These are phyloP conservation scores for Trypanosoma cruzi DNA, from an alignment of 208 protist genomes.

Conservation along the genomic window DNA sequence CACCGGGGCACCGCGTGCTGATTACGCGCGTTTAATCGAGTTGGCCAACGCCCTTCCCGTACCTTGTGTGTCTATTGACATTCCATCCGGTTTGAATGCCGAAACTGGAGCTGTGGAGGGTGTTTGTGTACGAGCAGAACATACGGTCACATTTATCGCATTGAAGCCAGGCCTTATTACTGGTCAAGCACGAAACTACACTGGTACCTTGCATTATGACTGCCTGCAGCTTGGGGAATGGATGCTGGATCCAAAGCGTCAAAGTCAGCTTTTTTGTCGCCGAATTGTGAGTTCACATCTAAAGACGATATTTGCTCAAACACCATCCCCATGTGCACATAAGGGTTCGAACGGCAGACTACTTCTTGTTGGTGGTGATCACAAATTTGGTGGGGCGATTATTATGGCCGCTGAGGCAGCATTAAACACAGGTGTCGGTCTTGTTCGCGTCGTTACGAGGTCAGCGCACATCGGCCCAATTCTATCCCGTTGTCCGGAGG, in stretches of 20 bases:
- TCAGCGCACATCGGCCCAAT: slow-evolving; percentile 57
- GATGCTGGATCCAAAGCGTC: slow-evolving; percentile 38
- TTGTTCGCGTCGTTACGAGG: slow-evolving; percentile 67
- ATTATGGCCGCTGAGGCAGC: slow-evolving; percentile 80
- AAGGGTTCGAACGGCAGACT: slow-evolving; percentile 76
- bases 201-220: slow-evolving; percentile 78
- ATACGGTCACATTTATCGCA: slow-evolving; percentile 81
- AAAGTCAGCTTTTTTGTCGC: slow-evolving; percentile 34
- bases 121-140: slow-evolving; percentile 62
- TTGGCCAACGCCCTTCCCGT: slow-evolving; percentile 53
- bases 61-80: slow-evolving; percentile 77
- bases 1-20: slow-evolving; percentile 48
- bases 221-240: slow-evolving; percentile 54
- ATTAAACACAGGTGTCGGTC: slow-evolving; percentile 54
- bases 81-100: slow-evolving; percentile 85
- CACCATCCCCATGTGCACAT: slow-evolving; percentile 42
- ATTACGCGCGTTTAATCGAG: slow-evolving; percentile 64
- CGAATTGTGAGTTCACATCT: slow-evolving; percentile 58
- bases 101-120: slow-evolving; percentile 68
- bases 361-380: slow-evolving; percentile 70
- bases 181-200: slow-evolving; percentile 50
- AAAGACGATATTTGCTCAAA: slow-evolving; percentile 32
- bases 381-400: slow-evolving; percentile 73
- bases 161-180: slow-evolving; percentile 87
- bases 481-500: slow-evolving; percentile 77